These are phyloP conservation scores for Marasmius oreades DNA, from an alignment of 1,284 basidiomycete species.

Conservation along the genomic window DNA sequence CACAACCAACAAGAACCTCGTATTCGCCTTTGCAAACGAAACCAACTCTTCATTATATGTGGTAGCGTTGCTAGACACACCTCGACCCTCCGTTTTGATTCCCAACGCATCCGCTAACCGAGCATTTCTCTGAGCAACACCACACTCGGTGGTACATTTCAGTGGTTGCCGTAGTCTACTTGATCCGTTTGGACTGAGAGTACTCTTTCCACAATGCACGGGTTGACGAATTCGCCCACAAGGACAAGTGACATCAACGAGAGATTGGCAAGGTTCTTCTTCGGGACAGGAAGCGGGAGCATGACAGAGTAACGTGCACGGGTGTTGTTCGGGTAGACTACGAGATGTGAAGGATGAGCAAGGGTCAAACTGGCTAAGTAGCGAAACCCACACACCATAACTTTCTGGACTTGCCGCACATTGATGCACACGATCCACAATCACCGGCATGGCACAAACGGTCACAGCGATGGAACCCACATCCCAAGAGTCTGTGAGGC, in stretches of 20 bases:
- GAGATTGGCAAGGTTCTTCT: constrained; percentile 66
- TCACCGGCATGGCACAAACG: constrained; percentile 74
- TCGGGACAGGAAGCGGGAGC: constrained; percentile 83
- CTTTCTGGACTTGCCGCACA: constrained; percentile 81
- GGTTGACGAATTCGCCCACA: constrained; percentile 79
- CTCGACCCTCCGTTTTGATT: constrained; percentile 53
- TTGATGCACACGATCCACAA: constrained; percentile 72
- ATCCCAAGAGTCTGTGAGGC: constrained; percentile 55
- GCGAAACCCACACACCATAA: constrained; percentile 55
- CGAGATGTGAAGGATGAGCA: constrained; percentile 26
- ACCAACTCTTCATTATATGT: constrained; percentile 63
- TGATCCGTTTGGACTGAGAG: constrained; percentile 40
- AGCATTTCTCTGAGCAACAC: constrained; percentile 80
- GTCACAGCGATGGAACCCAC: constrained; percentile 86
- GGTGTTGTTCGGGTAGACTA: constrained; percentile 53
- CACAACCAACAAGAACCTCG: constrained; percentile 65
- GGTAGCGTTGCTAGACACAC: constrained; percentile 31
- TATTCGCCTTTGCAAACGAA: constrained; percentile 57
- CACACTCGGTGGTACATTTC: constrained; percentile 81
- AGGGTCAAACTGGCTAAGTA: background rate
- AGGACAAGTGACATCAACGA: constrained; percentile 67
- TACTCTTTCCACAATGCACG: constrained; percentile 63
- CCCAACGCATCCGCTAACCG: constrained; percentile 85
- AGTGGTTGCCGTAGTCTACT: constrained; percentile 36
- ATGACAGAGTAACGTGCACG: constrained; percentile 77